Percentiles rank a stretch among this genome's conserved stretches.
phyloP scores from a whole-genome alignment of 2,329 filamentous ascomycete genomes.

The Cordyceps militaris region DNA sequence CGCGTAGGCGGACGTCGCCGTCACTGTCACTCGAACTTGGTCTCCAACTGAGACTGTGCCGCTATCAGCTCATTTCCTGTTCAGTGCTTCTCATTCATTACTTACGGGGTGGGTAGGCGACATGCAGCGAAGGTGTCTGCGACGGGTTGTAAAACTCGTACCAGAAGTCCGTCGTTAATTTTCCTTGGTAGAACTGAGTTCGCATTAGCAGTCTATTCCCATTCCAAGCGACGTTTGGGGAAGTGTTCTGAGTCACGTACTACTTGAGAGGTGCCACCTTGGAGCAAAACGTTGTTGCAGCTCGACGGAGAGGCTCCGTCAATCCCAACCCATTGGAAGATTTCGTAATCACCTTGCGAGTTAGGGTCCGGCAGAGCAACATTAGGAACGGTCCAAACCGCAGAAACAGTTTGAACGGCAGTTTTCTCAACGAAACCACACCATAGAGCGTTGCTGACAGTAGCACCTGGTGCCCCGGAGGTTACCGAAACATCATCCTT shows the following conservation, averaged over 20 bases:
- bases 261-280: background rate
- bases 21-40: background rate
- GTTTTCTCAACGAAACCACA: background rate
- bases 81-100: background rate
- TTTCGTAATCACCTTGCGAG: background rate
- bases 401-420: background rate
- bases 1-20: background rate
- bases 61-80: background rate
- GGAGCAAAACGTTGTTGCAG: background rate
- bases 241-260: background rate
- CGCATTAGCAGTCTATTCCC: background rate
- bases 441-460: background rate
- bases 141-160: background rate
- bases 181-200: background rate
- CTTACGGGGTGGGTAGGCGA: background rate
- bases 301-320: background rate
- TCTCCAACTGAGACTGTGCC: background rate
- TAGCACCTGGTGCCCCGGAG: too few relatives aligned
- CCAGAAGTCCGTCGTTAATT: background rate
- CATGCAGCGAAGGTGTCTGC: background rate
- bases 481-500: background rate
- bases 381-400: background rate
- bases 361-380: background rate
- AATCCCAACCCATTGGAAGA: background rate
- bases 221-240: background rate